A percentile compares a stretch with the other conserved stretches of the same genome.
These are phyloP conservation scores for Tolypocladium capitatum DNA, from an alignment of 2,329 filamentous ascomycete species.

Conservation along the genomic window DNA sequence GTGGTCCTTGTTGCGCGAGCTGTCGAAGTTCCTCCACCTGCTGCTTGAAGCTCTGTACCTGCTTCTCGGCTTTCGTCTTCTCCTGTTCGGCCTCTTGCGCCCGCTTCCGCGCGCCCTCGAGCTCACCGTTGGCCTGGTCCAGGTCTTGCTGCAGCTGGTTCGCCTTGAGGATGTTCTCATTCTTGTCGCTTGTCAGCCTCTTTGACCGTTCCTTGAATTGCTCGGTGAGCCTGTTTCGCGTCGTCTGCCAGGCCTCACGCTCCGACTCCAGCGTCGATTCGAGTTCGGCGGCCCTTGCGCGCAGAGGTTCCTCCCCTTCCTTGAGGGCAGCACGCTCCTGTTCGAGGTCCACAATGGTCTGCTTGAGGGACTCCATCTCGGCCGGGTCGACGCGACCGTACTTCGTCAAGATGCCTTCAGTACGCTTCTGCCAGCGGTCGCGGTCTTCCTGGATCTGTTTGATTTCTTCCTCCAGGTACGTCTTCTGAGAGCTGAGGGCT, in stretches of 20 bases:
- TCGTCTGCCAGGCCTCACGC: constrained; percentile 37
- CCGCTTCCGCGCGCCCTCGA: constrained; percentile 33
- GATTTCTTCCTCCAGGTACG: constrained; percentile 75
- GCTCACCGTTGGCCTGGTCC: constrained; percentile 35
- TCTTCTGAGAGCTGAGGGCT: constrained; percentile 69
- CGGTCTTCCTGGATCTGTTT: constrained; percentile 82
- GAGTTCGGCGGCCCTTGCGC: constrained; percentile 37
- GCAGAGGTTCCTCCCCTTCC: constrained; percentile 35
- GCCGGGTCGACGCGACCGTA: constrained; percentile 92
- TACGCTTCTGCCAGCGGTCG: constrained; percentile 90
- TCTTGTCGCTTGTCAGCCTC: constrained; percentile 39
- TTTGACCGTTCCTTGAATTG: constrained; percentile 50
- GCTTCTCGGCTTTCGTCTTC: constrained; percentile 25
- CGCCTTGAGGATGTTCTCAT: constrained; percentile 36
- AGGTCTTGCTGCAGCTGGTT: constrained; percentile 38
- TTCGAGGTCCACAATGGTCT: constrained; percentile 54
- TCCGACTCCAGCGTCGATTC: constrained; percentile 41
- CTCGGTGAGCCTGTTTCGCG: constrained; percentile 40
- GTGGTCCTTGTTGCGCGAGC: constrained; percentile 14
- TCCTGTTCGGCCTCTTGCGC: constrained; percentile 18
- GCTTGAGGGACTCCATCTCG: constrained; percentile 80
- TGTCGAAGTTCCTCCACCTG: constrained; percentile 25
- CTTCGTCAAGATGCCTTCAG: constrained; percentile 88
- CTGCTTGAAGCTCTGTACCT: constrained; percentile 29
- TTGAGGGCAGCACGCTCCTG: constrained; percentile 48